Conservation (phyloP, 768 basidiomycete species). For the Lentinula raphanica region DNA sequence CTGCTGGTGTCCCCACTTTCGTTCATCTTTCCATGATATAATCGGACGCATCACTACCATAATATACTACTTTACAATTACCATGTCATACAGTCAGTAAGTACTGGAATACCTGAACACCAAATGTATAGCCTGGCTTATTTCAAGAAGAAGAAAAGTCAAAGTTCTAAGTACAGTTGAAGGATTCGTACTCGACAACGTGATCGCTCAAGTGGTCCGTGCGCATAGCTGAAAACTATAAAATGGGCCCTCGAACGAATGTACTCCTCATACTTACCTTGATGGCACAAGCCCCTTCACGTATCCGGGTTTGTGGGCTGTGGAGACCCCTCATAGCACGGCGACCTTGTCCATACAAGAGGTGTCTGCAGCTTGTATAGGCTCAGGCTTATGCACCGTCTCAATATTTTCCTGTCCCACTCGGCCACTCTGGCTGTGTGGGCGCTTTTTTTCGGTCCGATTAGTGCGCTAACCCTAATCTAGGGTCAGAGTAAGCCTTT, state of each 20-base stretch:
- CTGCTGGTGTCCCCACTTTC: too few relatives aligned
- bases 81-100: not conserved
- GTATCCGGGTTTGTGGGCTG: conserved; percentile 7
- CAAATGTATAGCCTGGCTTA: too few relatives aligned
- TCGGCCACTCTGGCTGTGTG: conserved; percentile 8
- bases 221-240: not conserved
- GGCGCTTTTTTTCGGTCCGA: conserved; percentile 3
- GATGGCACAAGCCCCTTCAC: conserved; percentile 7
- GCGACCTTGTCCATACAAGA: conserved; percentile 9
- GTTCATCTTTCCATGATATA: not conserved
- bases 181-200: too few relatives aligned
- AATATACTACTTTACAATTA: not conserved
- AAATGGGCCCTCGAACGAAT: not conserved
- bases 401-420: conserved; percentile 9
- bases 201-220: not conserved
- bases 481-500: not conserved
- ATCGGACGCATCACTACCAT: not conserved
- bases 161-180: too few relatives aligned
- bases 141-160: too few relatives aligned
- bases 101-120: too few relatives aligned
- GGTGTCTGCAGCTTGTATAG: conserved; percentile 6
- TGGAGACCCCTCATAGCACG: conserved; percentile 8
- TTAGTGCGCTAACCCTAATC: conserved; percentile 1
- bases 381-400: conserved; percentile 9
- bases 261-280: conserved; percentile 1